phyloP scores from a whole-genome alignment of 169 alveolate species.

The Eimeria necatrix region DNA sequence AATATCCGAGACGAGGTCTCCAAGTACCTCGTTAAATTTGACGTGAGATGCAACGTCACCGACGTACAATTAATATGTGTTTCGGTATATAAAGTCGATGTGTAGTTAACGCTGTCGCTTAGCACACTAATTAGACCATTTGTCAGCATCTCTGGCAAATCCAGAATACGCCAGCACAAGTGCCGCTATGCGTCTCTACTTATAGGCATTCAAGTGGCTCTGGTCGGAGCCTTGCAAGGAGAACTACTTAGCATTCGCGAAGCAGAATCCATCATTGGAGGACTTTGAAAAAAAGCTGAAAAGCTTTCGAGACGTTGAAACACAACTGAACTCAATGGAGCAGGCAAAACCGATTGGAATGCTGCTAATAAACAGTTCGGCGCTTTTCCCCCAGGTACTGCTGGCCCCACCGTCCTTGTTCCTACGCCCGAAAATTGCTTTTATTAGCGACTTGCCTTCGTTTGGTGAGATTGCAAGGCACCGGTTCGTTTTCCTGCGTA shows the following conservation, averaged over 20 bases:
- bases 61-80: neutral
- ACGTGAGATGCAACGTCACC: constrained; percentile 23
- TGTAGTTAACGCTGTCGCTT: neutral
- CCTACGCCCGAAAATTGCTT: no score
- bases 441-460: no score
- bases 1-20: constrained; percentile 93
- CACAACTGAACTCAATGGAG: constrained; percentile 89
- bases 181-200: constrained; percentile 75
- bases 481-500: no score
- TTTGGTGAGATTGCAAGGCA: no score
- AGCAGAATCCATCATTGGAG: constrained; percentile 91
- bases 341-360: constrained; percentile 72
- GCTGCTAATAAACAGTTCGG: constrained; percentile 57
- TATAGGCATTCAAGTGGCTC: constrained; percentile 92
- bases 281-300: constrained; percentile 93
- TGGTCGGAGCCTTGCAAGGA: constrained; percentile 92
- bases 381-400: constrained; percentile 55
- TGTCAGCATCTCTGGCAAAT: no score
- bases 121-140: neutral
- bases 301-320: constrained; percentile 90
- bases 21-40: constrained; percentile 88
- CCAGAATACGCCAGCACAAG: constrained; percentile 35
- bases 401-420: neutral
- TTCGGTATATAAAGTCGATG: neutral
- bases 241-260: constrained; percentile 89